These are phyloP conservation scores for Zygosaccharomyces siamensis DNA, from an alignment of 805 yeast species.

Conservation along the genomic window DNA sequence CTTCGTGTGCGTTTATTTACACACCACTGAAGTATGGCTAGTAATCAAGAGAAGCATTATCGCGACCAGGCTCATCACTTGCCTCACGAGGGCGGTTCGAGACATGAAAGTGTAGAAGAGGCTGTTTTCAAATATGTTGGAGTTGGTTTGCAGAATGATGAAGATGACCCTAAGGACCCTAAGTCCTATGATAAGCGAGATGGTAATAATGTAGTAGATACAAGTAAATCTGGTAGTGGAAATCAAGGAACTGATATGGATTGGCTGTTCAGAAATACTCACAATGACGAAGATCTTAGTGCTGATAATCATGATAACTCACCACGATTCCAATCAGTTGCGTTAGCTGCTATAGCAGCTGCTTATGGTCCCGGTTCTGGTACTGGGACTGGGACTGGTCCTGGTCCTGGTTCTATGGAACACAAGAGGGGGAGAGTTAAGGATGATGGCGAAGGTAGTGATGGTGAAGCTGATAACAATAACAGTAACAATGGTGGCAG, in stretches of 20 bases:
- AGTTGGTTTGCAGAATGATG: conserved; percentile 46
- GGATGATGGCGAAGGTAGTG: conserved; percentile 7
- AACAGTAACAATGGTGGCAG: conserved; percentile 4
- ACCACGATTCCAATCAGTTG: conserved; percentile 24
- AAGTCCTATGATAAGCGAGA: conserved; percentile 26
- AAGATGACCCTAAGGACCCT: conserved; percentile 29
- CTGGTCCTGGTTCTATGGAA: conserved; percentile 1
- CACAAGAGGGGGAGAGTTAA: conserved; percentile 15
- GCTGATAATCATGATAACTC: conserved; percentile 7
- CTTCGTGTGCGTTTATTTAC: not conserved
- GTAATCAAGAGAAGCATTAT: conserved; percentile 13
- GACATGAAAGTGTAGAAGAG: conserved; percentile 57
- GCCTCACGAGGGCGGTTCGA: conserved; percentile 12
- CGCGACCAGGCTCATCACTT: conserved; percentile 9
- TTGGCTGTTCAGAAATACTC: conserved; percentile 14
- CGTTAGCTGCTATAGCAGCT: conserved; percentile 34
- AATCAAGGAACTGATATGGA: conserved; percentile 10
- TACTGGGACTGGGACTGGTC: not conserved
- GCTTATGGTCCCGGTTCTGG: conserved; percentile 26
- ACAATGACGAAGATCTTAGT: conserved; percentile 10
- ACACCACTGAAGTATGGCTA: conserved; percentile 6
- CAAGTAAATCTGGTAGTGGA: conserved; percentile 7
- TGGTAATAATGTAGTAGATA: conserved; percentile 17
- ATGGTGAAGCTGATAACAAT: conserved; percentile 11
- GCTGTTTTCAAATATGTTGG: conserved; percentile 74